Evolutionary conservation across 2,329 filamentous ascomycete species (phyloP).

Genomic region (Colletotrichum trifolii): DNA sequence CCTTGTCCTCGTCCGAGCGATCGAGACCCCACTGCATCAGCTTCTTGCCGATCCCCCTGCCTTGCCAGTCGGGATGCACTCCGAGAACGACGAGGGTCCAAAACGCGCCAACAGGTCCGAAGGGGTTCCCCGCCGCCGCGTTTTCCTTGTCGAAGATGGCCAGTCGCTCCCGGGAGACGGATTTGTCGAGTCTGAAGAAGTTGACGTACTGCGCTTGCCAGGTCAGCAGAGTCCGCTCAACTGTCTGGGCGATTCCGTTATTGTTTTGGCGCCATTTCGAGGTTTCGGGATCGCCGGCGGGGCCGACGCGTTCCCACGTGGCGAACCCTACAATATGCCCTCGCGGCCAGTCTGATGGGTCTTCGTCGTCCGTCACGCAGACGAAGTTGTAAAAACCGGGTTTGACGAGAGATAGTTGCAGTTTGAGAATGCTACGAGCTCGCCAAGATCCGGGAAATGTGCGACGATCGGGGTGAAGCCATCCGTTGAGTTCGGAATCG

Average conservation of each 20-base stretch:
- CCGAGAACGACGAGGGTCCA: slow-evolving; percentile 1
- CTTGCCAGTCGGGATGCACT: slow-evolving; percentile 8
- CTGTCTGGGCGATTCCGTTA: background rate
- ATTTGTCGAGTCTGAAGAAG: slow-evolving; percentile 1
- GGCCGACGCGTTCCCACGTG: slow-evolving; percentile 8
- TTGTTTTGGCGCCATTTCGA: slow-evolving; percentile 6
- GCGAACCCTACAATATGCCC: background rate
- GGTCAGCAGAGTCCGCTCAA: slow-evolving; percentile 7
- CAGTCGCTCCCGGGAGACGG: background rate
- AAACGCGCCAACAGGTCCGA: background rate
- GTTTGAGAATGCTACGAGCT: background rate
- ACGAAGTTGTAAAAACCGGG: slow-evolving; percentile 4
- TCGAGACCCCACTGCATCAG: slow-evolving; percentile 11
- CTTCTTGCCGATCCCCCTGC: slow-evolving; percentile 6
- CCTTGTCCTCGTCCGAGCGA: slow-evolving; percentile 2
- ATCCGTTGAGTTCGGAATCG: slow-evolving; percentile 9
- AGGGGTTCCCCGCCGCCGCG: background rate
- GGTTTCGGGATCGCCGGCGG: background rate
- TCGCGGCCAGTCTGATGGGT: slow-evolving; percentile 14
- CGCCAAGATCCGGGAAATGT: slow-evolving; percentile 2
- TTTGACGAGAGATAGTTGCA: background rate
- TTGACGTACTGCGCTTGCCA: slow-evolving; percentile 4
- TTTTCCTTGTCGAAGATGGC: background rate
- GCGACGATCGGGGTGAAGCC: slow-evolving; percentile 4
- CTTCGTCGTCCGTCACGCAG: slow-evolving; percentile 11